Percentiles rank a stretch among this genome's conserved stretches.
Evolutionary conservation across 441 rosid species (phyloP).

Genomic region (Melastoma candidum): DNA sequence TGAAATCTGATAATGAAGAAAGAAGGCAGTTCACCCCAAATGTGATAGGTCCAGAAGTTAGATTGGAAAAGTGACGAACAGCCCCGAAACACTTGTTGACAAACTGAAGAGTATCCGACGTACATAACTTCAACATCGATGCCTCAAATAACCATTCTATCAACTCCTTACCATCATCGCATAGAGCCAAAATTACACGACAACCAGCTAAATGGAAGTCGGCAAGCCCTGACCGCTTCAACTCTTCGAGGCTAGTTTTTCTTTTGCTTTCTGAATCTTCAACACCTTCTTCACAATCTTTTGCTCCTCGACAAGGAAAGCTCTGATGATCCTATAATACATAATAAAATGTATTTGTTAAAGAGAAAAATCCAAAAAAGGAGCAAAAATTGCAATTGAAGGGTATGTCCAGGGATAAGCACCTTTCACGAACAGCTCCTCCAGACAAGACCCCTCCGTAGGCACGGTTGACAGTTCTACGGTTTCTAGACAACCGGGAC

Average conservation of each 20-base stretch:
- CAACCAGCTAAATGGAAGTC: too few relatives aligned
- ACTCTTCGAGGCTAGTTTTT: slow-evolving; percentile 8
- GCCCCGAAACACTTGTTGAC: too few relatives aligned
- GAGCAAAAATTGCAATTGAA: not conserved
- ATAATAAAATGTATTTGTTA: not conserved
- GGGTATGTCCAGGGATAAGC: not conserved
- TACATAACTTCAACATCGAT: too few relatives aligned
- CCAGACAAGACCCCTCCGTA: slow-evolving; percentile 9
- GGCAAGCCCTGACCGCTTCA: not conserved
- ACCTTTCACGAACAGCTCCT: slow-evolving; percentile 11
- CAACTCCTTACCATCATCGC: too few relatives aligned
- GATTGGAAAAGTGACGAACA: too few relatives aligned
- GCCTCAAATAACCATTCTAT: too few relatives aligned
- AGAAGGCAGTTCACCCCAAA: too few relatives aligned
- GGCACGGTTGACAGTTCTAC: slow-evolving; percentile 7
- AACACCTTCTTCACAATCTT: slow-evolving; percentile 11
- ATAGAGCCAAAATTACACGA: too few relatives aligned
- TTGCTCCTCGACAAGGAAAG: slow-evolving; percentile 12
- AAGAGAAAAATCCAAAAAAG: not conserved
- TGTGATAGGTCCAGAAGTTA: too few relatives aligned
- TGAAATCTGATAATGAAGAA: too few relatives aligned
- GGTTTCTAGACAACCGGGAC: slow-evolving; percentile 4
- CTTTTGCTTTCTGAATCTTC: slow-evolving; percentile 12
- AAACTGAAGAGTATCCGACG: too few relatives aligned
- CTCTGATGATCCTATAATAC: not conserved